A percentile compares a stretch with the other conserved stretches of the same genome.
These are phyloP conservation scores for Thuja plicata DNA, from an alignment of 83 land plant species.

Conservation along the genomic window DNA sequence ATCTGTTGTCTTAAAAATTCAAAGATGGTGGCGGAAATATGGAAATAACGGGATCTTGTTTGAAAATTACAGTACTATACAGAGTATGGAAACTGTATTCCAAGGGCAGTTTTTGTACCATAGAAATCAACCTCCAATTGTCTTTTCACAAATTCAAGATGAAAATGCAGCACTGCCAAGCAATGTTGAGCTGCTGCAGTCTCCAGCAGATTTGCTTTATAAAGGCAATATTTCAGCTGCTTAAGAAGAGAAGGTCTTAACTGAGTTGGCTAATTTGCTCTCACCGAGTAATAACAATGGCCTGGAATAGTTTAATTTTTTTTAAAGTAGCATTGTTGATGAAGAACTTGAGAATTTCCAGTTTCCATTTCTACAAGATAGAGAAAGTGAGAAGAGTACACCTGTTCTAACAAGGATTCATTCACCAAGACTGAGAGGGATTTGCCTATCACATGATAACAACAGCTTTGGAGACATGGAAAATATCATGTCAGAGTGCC, in stretches of 20 bases:
- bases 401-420: background rate
- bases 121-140: background rate
- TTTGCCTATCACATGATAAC: background rate
- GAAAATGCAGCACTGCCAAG: background rate
- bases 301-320: background rate
- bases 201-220: constrained; percentile 18
- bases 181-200: background rate
- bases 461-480: background rate
- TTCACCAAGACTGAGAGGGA: background rate
- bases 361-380: background rate
- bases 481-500: background rate
- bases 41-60: background rate
- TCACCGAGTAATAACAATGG: background rate
- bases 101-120: background rate
- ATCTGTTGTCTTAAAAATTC: background rate
- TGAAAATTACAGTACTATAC: background rate
- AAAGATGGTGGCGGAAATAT: background rate
- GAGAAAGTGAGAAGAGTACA: constrained; percentile 10
- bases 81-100: background rate
- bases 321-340: background rate
- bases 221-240: constrained; percentile 7
- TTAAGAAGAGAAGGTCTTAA: constrained; percentile 17
- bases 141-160: background rate
- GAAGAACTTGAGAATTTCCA: background rate
- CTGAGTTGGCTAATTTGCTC: constrained; percentile 22